Evolutionary conservation across 106 monocot genomes (phyloP), one percentile per base, ranked within the genome.

Genomic region (Vanilla planifolia): DNA sequence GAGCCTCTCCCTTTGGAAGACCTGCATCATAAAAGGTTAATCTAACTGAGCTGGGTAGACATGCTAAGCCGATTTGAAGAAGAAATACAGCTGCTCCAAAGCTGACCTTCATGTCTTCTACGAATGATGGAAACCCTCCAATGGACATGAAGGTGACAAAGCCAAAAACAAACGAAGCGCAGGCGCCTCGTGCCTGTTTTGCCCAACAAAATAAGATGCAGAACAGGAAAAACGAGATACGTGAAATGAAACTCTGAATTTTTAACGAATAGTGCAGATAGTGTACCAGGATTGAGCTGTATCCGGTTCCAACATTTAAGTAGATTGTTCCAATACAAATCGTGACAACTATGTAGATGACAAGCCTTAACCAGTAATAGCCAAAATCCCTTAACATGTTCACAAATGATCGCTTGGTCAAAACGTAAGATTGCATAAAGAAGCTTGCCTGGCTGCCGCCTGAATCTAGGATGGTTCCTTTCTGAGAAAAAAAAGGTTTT

Each of bases 61-160:
- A 24, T 50, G 50, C 24, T n/a, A n/a, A n/a, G n/a, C n/a, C n/a
- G n/a, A n/a, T 33, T 22, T 58, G 16, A 16, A 21, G 17, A 19
- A 22, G 2, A 41, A 26, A 13, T 8, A 17, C 2, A 45, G 16
- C 5, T 17, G 2, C 5, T 45, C 6, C 16, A 24, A 67, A 62
- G 4, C 45, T 61, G 15, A 86, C 94, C 95, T 95, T 95, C 86
- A 95, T 89, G 37, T 95, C 95, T 75, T 95, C 95, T 11, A 89
- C 80, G 47, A 95, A 95, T 6, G 95, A 95, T 11, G 95, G 95
- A 51, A 95, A 95, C 16, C 89, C 89, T 40, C 95, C 95, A 8
- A 95, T 84, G 0, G 95, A 95, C 95, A 95, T 95, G 81, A 95
- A 95, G 4, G 95, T 95, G 36, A 95, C 80, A 25, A 95, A 89